A percentile compares a stretch with the other conserved stretches of the same genome.
phyloP scores from a whole-genome alignment of 257 asterid species.

The Solanum peruvianum region DNA sequence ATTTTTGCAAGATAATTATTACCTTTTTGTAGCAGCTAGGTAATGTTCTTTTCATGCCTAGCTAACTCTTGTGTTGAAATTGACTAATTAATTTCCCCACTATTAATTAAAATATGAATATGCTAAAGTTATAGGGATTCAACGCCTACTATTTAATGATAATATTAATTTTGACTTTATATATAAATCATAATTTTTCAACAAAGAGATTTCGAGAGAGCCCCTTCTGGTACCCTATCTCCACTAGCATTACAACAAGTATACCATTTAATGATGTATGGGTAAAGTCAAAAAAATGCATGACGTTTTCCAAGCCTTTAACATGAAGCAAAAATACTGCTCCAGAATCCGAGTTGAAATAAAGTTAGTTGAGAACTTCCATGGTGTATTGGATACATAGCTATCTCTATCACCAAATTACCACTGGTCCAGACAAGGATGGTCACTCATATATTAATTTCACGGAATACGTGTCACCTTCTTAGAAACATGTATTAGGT shows the following conservation, averaged over 20 bases:
- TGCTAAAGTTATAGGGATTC: background rate
- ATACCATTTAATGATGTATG: background rate
- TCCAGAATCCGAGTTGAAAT: background rate
- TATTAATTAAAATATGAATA: background rate
- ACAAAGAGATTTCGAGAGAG: background rate
- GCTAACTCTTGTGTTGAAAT: background rate
- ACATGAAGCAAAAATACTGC: background rate
- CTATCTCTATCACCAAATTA: background rate
- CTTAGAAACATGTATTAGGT: background rate
- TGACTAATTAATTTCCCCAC: background rate
- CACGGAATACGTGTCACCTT: background rate
- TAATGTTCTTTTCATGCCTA: background rate
- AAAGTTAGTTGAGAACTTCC: background rate
- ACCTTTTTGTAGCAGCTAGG: background rate
- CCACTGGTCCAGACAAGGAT: background rate
- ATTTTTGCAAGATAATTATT: background rate
- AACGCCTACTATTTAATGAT: background rate
- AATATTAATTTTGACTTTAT: background rate
- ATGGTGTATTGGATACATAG: background rate
- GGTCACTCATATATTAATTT: background rate
- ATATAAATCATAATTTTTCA: background rate
- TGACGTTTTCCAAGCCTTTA: background rate
- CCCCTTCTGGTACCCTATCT: background rate
- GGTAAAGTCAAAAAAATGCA: background rate
- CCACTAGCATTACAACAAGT: background rate